phyloP scores from a whole-genome alignment of 2,329 filamentous ascomycete species.

The Elsinoe arachidis region DNA sequence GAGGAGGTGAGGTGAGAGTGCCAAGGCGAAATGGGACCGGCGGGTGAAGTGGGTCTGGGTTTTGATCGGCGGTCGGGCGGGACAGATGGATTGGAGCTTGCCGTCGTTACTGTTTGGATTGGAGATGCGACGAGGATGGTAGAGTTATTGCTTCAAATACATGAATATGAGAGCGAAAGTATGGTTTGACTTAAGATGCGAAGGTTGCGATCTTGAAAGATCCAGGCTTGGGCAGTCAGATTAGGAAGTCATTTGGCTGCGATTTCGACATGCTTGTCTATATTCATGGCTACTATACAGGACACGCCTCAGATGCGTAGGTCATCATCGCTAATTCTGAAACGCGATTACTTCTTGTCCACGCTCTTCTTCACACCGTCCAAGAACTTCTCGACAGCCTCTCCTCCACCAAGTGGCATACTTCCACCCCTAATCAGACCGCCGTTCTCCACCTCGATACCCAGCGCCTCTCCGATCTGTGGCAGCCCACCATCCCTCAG shows the following conservation, averaged over 20 bases:
- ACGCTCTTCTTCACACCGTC: slow-evolving; percentile 77
- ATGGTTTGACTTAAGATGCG: too few relatives aligned
- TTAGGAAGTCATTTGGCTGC: too few relatives aligned
- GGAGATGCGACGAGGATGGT: too few relatives aligned
- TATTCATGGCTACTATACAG: background rate
- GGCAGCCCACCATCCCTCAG: slow-evolving; percentile 84
- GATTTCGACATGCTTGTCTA: background rate
- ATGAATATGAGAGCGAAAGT: too few relatives aligned
- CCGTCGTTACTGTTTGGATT: too few relatives aligned
- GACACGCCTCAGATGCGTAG: too few relatives aligned
- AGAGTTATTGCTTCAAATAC: too few relatives aligned
- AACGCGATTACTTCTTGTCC: slow-evolving; percentile 43
- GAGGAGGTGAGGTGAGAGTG: background rate
- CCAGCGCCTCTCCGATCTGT: slow-evolving; percentile 77
- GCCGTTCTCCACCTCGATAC: slow-evolving; percentile 72
- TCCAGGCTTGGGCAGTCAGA: too few relatives aligned
- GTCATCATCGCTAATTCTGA: background rate
- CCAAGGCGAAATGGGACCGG: background rate
- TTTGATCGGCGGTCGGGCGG: background rate
- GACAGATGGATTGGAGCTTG: background rate
- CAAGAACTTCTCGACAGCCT: slow-evolving; percentile 85
- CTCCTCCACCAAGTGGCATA: slow-evolving; percentile 77
- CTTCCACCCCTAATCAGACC: slow-evolving; percentile 69
- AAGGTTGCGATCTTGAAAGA: too few relatives aligned
- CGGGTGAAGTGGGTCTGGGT: background rate